A percentile compares a stretch with the other conserved stretches of the same genome.
phyloP scores from a whole-genome alignment of 768 basidiomycete genomes.

The Termitomyces sp. region DNA sequence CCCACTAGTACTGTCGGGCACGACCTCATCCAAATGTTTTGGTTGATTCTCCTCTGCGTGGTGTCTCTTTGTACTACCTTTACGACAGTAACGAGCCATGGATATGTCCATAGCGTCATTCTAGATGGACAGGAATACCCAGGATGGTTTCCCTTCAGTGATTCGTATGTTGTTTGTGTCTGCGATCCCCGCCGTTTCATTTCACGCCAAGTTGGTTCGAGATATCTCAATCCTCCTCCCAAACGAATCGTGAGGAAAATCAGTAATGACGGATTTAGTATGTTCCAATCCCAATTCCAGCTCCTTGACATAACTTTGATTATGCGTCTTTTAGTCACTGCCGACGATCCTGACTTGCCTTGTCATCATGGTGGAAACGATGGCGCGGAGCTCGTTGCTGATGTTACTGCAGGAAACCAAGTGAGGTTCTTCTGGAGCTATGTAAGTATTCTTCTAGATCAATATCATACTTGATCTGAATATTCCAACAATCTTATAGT shows the following conservation, averaged over 20 bases:
- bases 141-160: neutral
- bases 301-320: neutral
- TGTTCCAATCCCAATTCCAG: neutral
- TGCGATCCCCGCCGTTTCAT: neutral
- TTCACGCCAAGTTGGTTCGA: neutral
- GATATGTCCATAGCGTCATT: neutral
- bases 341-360: neutral
- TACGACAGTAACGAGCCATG: neutral
- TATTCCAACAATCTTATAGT: neutral
- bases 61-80: neutral
- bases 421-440: neutral
- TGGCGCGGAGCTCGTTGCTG: neutral
- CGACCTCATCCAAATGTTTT: neutral
- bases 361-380: neutral
- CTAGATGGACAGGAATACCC: neutral
- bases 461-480: neutral
- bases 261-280: neutral
- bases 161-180: neutral
- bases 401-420: neutral
- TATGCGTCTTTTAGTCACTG: neutral
- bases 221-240: neutral
- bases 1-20: neutral
- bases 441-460: neutral
- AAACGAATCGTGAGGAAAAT: neutral
- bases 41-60: neutral